Percentiles rank a stretch among this genome's conserved stretches.
Conservation (phyloP, 495 filamentous ascomycete species). For the Peziza echinospora region DNA sequence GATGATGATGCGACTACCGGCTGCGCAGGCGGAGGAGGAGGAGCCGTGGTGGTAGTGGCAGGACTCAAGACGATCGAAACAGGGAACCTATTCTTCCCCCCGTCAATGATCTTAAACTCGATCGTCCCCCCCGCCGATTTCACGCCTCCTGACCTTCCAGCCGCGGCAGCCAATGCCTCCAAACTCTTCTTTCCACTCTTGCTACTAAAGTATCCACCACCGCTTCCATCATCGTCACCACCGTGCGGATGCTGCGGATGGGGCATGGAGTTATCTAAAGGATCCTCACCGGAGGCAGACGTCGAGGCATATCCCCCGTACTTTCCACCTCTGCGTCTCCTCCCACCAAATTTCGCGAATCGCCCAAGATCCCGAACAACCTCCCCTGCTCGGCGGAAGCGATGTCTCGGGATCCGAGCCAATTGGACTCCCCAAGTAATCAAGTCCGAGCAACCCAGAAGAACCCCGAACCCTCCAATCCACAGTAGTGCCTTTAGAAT, state of each 20-base stretch:
- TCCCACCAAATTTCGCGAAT: slow-evolving; percentile 8
- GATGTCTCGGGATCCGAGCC: slow-evolving; percentile 77
- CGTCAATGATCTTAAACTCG: neutral
- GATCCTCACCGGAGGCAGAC: neutral
- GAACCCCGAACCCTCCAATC: slow-evolving; percentile 61
- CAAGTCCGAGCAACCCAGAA: slow-evolving; percentile 48
- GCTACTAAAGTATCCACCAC: neutral
- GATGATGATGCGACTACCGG: neutral
- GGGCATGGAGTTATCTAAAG: too few species aligned
- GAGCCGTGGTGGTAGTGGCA: neutral
- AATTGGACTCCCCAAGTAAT: slow-evolving; percentile 73
- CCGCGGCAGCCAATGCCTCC: neutral
- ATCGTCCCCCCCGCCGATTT: too few species aligned
- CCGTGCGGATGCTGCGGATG: too few species aligned
- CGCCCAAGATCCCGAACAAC: slow-evolving; percentile 9
- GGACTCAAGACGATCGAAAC: neutral
- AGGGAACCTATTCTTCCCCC: neutral
- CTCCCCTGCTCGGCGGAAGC: slow-evolving; percentile 40
- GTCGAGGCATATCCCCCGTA: neutral
- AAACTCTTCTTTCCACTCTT: neutral
- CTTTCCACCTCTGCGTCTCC: slow-evolving; percentile 3
- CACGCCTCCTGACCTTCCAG: too few species aligned
- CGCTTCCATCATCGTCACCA: neutral
- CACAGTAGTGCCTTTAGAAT: slow-evolving; percentile 70
- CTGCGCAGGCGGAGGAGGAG: too few species aligned